Evolutionary conservation across 495 filamentous ascomycete species (phyloP).

Genomic region (Talaromyces nanjingensis): DNA sequence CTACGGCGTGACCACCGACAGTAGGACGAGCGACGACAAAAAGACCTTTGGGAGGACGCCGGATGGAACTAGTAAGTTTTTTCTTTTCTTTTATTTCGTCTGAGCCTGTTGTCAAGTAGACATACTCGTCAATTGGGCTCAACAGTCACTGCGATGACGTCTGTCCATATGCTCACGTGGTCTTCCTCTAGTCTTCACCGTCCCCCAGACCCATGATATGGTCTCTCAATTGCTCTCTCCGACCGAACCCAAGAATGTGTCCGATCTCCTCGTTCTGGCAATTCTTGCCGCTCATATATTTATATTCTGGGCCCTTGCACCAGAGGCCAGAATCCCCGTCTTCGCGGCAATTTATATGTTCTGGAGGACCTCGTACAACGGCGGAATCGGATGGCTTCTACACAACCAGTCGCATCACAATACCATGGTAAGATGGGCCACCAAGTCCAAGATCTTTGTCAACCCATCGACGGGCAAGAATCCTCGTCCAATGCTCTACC

Average conservation of each 20-base stretch:
- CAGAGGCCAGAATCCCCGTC: slow-evolving; percentile 57
- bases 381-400: slow-evolving; percentile 85
- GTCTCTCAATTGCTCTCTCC: slow-evolving; percentile 94
- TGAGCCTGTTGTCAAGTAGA: neutral
- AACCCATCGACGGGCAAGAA: slow-evolving; percentile 72
- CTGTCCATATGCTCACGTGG: neutral
- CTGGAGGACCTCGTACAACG: slow-evolving; percentile 89
- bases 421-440: slow-evolving; percentile 81
- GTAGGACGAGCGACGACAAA: slow-evolving; percentile 43
- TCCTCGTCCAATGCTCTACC: slow-evolving; percentile 72
- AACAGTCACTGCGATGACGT: neutral
- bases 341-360: slow-evolving; percentile 80
- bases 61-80: slow-evolving; percentile 71
- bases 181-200: slow-evolving; percentile 73
- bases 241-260: slow-evolving; percentile 89
- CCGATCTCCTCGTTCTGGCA: slow-evolving; percentile 75
- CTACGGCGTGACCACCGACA: slow-evolving; percentile 27
- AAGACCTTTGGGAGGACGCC: slow-evolving; percentile 90
- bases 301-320: slow-evolving; percentile 64
- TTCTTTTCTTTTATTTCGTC: neutral
- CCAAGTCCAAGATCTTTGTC: slow-evolving; percentile 77
- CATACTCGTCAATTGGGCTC: neutral
- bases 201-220: slow-evolving; percentile 97
- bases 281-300: slow-evolving; percentile 69
- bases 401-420: slow-evolving; percentile 84